Evolutionary conservation across 1,284 basidiomycete species (phyloP), one percentile per base, ranked within the genome.

Genomic region (Paramarasmius palmivorus): DNA sequence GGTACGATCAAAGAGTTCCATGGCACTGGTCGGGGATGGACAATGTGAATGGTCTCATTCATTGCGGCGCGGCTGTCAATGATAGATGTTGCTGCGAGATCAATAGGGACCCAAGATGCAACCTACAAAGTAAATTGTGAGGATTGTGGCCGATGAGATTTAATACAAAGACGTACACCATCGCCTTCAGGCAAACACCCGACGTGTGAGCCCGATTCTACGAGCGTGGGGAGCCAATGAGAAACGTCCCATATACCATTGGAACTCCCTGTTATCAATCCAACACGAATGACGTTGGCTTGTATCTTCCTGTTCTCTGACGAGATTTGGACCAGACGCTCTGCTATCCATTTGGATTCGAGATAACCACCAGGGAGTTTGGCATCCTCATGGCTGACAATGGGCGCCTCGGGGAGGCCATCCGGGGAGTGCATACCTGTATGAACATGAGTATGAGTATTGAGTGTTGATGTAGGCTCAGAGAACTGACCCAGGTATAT

Each of bases 291-390:
- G 4, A 59, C 42, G 22, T 50, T 54, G 1, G 58, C 26, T n/a
- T 49, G 40, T 15, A 63, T 26, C 7, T 32, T 35, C 2, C 17
- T 35, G 37, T 29, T 17, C 32, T 60, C 40, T 12, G 47, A 39
- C 3, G 53, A 55, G 1, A 52, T 50, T 26, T 58, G 53, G n/a
- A 61, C 32, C 5, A 63, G 44, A 2, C 54, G 55, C 35, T 63
- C 61, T 17, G 35, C 57, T 1, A 62, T 58, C 52, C 55, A 61
- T 40, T 63, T 63, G 17, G 56, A 57, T 52, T 61, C 53, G 6
- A 35, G 23, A 42, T 63, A 63, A 17, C 59, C 61, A 4, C 45
- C 34, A 3, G 25, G 44, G 12, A 42, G 14, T 12, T 42, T 42
- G 40, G 40, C 40, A 25, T 42, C 23, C 40, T 42, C 40, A 12